Base-by-base conservation (phyloP, 805 yeast genomes). In the Barnettozyma sp. region DNA sequence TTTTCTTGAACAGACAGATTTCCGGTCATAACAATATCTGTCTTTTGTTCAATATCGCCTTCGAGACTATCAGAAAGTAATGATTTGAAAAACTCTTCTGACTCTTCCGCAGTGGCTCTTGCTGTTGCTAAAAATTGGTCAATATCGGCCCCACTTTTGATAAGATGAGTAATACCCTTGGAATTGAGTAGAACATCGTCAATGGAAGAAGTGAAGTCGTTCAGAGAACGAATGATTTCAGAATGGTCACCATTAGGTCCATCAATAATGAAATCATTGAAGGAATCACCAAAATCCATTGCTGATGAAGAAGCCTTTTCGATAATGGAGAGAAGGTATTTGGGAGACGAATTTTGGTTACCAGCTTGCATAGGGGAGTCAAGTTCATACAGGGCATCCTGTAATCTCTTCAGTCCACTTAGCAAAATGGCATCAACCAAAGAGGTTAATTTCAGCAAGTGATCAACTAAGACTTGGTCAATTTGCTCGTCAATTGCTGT, bases 301-400 rank as follows among this genome's bases (percentile, higher is more conserved):
- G 88, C 86, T 12, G 73, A 63, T 26, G 76, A 72, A 0, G 85
- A 73, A 14, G 81, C 70, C 44, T 78, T 71, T 52, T 87, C 95
- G 43, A 79, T 64, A 26, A 83, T 63, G 0, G 90, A 78, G 23
- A 78, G 62, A 16, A 81, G 58, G 48, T 73, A 79, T 44, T 73
- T 78, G 3, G 90, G 83, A 0, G 90, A 73, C 2, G 92, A 69
- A 54, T 77, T 78, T 45, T 77, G 75, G 53, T 82, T 83, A 37
- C 92, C 92, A 4, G 86, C 84, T 57, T 82, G 85, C 74, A 81
- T 73, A 21, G 92, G 84, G 5, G 88, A 79, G 37, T 76, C 79
- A 42, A 84, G 63, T 48, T 79, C 86, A 50, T 73, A 79, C 26
- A 72, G 62, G 0, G 82, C 62, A 45, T 82, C 85, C 58, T 86